A percentile compares a stretch with the other conserved stretches of the same genome.
These are phyloP conservation scores for Cercospora nicotianae DNA, from an alignment of 2,329 filamentous ascomycete species.

Conservation along the genomic window DNA sequence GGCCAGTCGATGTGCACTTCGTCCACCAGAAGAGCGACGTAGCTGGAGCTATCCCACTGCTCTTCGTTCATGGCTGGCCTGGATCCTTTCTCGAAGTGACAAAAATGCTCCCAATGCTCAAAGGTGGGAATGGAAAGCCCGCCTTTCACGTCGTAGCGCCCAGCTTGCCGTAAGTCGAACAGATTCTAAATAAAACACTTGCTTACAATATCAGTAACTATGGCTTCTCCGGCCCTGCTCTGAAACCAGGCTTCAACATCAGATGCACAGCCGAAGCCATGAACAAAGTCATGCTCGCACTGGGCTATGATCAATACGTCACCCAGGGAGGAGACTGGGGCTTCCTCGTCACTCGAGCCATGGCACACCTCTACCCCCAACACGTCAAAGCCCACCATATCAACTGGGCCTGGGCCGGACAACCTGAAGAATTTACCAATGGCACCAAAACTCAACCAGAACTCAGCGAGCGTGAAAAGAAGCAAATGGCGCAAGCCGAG, in stretches of 20 bases:
- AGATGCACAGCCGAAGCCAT: constrained; percentile 57
- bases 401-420: constrained; percentile 41
- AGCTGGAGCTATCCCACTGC: constrained; percentile 60
- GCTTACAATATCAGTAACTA: constrained; percentile 45
- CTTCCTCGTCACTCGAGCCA: constrained; percentile 58
- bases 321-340: constrained; percentile 55
- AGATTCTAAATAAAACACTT: background rate
- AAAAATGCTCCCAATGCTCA: constrained; percentile 58
- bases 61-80: constrained; percentile 68
- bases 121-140: constrained; percentile 40
- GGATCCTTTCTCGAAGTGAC: constrained; percentile 67
- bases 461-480: constrained; percentile 54
- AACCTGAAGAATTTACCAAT: constrained; percentile 39
- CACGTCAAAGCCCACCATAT: constrained; percentile 54
- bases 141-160: constrained; percentile 67
- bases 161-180: constrained; percentile 51
- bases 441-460: constrained; percentile 16
- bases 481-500: constrained; percentile 45
- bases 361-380: constrained; percentile 60
- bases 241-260: constrained; percentile 51
- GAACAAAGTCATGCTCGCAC: constrained; percentile 58
- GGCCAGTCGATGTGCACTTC: constrained; percentile 62
- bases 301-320: constrained; percentile 61
- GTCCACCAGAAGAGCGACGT: constrained; percentile 57
- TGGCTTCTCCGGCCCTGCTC: constrained; percentile 65